Evolutionary conservation across 139 green algal genomes (phyloP).

Genomic region (Dunaliella primolecta): DNA sequence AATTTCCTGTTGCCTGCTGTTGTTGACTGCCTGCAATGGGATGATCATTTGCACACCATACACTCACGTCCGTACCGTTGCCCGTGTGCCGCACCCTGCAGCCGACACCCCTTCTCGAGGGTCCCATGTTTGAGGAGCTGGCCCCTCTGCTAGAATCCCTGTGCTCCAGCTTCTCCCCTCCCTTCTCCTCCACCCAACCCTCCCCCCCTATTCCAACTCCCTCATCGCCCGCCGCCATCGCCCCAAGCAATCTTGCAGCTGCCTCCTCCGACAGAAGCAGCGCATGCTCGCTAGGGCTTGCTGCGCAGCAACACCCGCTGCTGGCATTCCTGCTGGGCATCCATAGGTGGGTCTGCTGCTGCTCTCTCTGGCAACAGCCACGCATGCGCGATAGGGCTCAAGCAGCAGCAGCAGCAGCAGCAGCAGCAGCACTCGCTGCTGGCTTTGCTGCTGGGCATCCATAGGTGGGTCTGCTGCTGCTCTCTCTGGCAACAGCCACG

Average conservation of each 20-base stretch:
- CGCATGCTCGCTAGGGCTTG: background rate
- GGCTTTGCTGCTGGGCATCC: background rate
- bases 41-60: too few relatives aligned
- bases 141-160: background rate
- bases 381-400: background rate
- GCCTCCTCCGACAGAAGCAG: background rate
- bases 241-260: background rate
- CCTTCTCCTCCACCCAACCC: too few relatives aligned
- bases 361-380: background rate
- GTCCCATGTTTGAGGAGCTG: constrained; percentile 16
- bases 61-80: too few relatives aligned
- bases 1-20: too few relatives aligned
- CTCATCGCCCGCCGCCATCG: constrained; percentile 3
- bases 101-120: background rate
- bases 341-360: background rate
- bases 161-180: too few relatives aligned
- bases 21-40: too few relatives aligned
- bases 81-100: too few relatives aligned
- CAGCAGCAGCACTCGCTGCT: background rate
- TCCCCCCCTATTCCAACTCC: constrained; percentile 36
- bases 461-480: background rate
- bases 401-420: background rate
- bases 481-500: background rate
- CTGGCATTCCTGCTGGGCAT: background rate
- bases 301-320: background rate